A percentile compares a stretch with the other conserved stretches of the same genome.
phyloP scores from a whole-genome alignment of 2,329 filamentous ascomycete genomes.

The Scytalidium sp. region DNA sequence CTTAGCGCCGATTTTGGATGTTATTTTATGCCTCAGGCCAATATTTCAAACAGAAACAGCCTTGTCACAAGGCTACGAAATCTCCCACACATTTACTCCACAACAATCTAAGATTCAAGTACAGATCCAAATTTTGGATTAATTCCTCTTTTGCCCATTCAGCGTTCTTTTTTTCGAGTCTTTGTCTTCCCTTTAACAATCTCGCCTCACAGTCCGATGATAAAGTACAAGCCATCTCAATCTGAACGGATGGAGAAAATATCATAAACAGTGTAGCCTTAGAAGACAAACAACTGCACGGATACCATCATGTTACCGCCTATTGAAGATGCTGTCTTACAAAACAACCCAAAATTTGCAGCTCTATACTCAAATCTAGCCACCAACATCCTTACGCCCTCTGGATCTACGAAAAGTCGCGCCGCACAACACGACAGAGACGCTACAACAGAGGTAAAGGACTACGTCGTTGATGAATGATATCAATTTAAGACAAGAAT shows the following conservation, averaged over 20 bases:
- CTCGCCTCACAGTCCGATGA: no score
- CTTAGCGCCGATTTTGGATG: not conserved
- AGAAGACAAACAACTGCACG: not conserved
- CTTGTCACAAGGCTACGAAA: not conserved
- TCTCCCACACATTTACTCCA: not conserved
- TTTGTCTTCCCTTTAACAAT: no score
- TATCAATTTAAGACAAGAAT: not conserved
- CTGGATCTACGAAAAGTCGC: slow-evolving; percentile 55
- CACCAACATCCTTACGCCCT: slow-evolving; percentile 50
- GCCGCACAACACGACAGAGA: slow-evolving; percentile 47
- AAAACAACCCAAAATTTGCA: slow-evolving; percentile 59
- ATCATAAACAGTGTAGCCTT: not conserved
- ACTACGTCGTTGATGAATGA: not conserved
- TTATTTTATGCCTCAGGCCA: not conserved
- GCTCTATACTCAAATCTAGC: slow-evolving; percentile 54
- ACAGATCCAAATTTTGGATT: no score
- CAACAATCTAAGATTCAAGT: no score
- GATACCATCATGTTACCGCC: slow-evolving; percentile 52
- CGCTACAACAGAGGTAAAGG: slow-evolving; percentile 45
- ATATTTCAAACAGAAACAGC: not conserved
- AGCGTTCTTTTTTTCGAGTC: no score
- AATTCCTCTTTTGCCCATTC: no score
- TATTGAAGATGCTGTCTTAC: slow-evolving; percentile 50
- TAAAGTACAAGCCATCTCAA: no score
- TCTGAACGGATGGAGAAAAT: not conserved